A percentile compares a stretch with the other conserved stretches of the same genome.
Conservation (phyloP, 2,329 filamentous ascomycete genomes). For the Alternaria brassicae region DNA sequence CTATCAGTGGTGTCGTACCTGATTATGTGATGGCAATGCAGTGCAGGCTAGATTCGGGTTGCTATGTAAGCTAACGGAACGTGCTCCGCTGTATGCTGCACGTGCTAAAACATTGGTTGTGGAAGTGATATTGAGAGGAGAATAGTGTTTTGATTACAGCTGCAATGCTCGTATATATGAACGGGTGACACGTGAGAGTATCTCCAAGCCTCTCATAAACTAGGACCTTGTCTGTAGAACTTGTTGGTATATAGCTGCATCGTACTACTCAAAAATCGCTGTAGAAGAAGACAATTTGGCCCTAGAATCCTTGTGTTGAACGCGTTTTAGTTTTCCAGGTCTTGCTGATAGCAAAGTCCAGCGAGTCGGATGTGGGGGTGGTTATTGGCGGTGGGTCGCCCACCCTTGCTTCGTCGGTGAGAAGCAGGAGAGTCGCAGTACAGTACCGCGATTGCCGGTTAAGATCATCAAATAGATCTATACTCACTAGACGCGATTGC, state of each 20-base stretch:
- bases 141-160: constrained; percentile 2
- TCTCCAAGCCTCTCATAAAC: neutral
- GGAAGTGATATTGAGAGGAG: constrained; percentile 5
- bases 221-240: neutral
- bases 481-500: constrained; percentile 23
- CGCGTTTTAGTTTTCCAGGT: neutral
- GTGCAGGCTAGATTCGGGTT: neutral
- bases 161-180: neutral
- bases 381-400: neutral
- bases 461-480: neutral
- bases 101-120: neutral
- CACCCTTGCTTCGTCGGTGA: neutral
- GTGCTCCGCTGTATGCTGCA: neutral
- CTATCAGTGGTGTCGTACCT: constrained; percentile 13
- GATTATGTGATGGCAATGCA: constrained; percentile 20
- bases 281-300: neutral
- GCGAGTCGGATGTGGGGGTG: neutral
- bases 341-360: neutral
- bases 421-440: neutral
- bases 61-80: constrained; percentile 2
- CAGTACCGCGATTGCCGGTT: neutral
- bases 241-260: neutral
- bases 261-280: neutral
- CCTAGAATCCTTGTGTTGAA: neutral
- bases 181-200: neutral